These are phyloP conservation scores for Zygosaccharomyces siamensis DNA, from an alignment of 805 yeast genomes.

Conservation along the genomic window DNA sequence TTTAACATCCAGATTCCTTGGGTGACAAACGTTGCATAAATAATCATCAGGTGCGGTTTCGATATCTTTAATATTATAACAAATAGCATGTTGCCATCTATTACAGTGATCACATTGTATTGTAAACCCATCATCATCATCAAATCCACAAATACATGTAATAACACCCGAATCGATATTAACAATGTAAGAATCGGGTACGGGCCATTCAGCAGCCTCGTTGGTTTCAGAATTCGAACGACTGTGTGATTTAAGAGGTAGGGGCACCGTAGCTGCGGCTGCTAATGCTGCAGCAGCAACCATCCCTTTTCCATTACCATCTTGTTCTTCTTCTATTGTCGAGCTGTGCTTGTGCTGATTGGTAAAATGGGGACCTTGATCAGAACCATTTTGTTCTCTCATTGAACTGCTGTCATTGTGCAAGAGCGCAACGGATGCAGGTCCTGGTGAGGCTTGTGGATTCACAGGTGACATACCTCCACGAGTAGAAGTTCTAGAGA, in stretches of 20 bases:
- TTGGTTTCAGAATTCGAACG: conserved; percentile 5
- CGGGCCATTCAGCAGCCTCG: conserved; percentile 20
- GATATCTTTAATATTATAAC: conserved; percentile 70
- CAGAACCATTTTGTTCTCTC: conserved; percentile 6
- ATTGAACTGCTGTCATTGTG: conserved; percentile 17
- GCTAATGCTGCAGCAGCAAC: conserved; percentile 83
- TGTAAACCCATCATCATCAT: conserved; percentile 88
- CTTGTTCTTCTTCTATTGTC: neutral
- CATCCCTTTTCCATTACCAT: conserved; percentile 42
- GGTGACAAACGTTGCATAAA: conserved; percentile 73
- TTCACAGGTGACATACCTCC: conserved; percentile 17
- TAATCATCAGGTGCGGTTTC: conserved; percentile 80
- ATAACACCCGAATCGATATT: conserved; percentile 81
- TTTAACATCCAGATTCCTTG: conserved; percentile 42
- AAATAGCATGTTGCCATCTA: conserved; percentile 93
- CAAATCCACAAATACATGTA: conserved; percentile 82
- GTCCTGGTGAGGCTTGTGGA: conserved; percentile 42
- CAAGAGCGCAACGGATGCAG: conserved; percentile 41
- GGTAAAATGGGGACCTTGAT: conserved; percentile 18
- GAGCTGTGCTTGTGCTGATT: conserved; percentile 2
- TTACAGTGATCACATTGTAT: conserved; percentile 91
- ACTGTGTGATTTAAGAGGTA: conserved; percentile 41
- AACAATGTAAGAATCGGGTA: conserved; percentile 49
- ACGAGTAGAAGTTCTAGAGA: conserved; percentile 11
- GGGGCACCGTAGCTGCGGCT: conserved; percentile 73